A percentile compares a stretch with the other conserved stretches of the same genome.
Conservation (phyloP, 1,139 yeast genomes). For the Pichia sp. region DNA sequence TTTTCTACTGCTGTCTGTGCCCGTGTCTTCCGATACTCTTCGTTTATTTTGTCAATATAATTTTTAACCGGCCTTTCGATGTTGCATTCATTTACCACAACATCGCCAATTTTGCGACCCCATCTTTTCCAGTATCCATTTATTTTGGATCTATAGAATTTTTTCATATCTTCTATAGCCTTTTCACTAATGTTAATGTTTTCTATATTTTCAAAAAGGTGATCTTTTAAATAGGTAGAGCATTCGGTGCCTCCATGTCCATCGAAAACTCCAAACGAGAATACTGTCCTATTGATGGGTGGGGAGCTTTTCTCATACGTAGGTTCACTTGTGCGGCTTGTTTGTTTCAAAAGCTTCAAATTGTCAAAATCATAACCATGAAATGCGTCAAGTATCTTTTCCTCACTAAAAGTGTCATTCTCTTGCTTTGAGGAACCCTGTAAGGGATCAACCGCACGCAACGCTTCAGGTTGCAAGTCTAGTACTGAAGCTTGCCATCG, state of each 20-base stretch:
- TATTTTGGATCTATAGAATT: conserved; percentile 49
- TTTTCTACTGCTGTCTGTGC: neutral
- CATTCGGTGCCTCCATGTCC: conserved; percentile 93
- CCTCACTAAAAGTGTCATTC: neutral
- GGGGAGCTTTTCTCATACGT: conserved; percentile 8
- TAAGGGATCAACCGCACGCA: neutral
- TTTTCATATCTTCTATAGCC: conserved; percentile 37
- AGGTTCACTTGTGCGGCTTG: conserved; percentile 3
- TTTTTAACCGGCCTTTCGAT: neutral
- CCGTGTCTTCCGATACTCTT: neutral
- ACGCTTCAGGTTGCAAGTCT: conserved; percentile 8
- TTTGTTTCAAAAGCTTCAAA: neutral
- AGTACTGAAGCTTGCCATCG: conserved; percentile 40
- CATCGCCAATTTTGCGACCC: conserved; percentile 38
- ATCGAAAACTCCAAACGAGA: conserved; percentile 75
- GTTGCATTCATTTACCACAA: conserved; percentile 12
- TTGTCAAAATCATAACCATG: conserved; percentile 8
- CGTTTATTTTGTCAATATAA: conserved; percentile 8
- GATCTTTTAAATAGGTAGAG: conserved; percentile 51
- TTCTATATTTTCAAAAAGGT: conserved; percentile 58
- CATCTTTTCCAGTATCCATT: conserved; percentile 92
- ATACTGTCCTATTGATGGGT: conserved; percentile 33
- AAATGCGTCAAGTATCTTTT: neutral
- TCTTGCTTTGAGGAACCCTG: neutral
- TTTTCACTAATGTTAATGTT: conserved; percentile 34